These are phyloP conservation scores for Sarocladium kiliense DNA, from an alignment of 2,329 filamentous ascomycete species.

Conservation along the genomic window DNA sequence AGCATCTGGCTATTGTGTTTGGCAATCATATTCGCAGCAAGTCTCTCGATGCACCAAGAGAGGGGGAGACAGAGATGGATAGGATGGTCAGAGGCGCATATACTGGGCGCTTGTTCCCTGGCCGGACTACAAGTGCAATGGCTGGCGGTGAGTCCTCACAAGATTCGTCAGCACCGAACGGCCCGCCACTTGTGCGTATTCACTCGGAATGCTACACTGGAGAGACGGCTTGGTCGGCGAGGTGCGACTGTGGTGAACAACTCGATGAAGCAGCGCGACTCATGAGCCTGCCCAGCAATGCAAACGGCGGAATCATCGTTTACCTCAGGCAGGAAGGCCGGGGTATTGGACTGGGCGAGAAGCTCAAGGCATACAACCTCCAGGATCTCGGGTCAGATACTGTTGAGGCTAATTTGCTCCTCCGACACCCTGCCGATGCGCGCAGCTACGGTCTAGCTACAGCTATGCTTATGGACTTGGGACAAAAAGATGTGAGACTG, in stretches of 20 bases:
- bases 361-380: slow-evolving; percentile 96
- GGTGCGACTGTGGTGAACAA: slow-evolving; percentile 97
- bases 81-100: slow-evolving; percentile 95
- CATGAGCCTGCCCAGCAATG: slow-evolving; percentile 68
- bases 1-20: slow-evolving; percentile 96
- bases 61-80: slow-evolving; percentile 80
- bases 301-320: slow-evolving; percentile 81
- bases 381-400: slow-evolving; percentile 97
- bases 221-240: slow-evolving; percentile 95
- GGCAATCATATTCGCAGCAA: slow-evolving; percentile 74
- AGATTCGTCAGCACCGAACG: neutral
- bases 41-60: slow-evolving; percentile 64
- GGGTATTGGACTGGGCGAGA: slow-evolving; percentile 90
- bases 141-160: slow-evolving; percentile 25
- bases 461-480: slow-evolving; percentile 85
- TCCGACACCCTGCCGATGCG: slow-evolving; percentile 91
- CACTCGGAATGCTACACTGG: slow-evolving; percentile 98
- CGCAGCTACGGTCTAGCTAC: slow-evolving; percentile 95
- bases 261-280: slow-evolving; percentile 91
- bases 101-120: slow-evolving; percentile 79
- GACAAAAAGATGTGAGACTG: slow-evolving; percentile 70
- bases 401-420: slow-evolving; percentile 86
- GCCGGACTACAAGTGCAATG: slow-evolving; percentile 70
- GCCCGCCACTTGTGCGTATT: slow-evolving; percentile 75
- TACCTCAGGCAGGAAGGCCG: slow-evolving; percentile 95